Base-by-base conservation (phyloP, 2,329 filamentous ascomycete genomes). In the Colletotrichum phormii region DNA sequence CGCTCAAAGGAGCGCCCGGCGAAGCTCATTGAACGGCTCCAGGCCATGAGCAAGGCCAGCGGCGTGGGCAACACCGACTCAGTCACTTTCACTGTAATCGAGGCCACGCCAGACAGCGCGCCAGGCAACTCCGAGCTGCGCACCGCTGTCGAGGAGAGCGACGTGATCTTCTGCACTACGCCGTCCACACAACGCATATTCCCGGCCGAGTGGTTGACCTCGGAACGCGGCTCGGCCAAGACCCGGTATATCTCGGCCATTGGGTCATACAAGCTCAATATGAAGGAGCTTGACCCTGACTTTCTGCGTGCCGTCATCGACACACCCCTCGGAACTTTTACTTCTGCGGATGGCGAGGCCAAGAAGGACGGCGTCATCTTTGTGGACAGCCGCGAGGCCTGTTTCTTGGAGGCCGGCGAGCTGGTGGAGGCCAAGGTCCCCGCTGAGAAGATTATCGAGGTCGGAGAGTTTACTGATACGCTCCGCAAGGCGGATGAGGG, bases 401-500 rank as follows among this genome's bases (percentile, higher is more conserved):
- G 80, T 18, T 63, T 80, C 7, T 53, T 79, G 18, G 79, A 81
- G 62, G 78, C 80, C 0, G 80, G 80, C 9, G 80, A 81, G 71
- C 65, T 81, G 5, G 78, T 81, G 61, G 77, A 79, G 31, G 78
- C 78, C 4, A 37, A 61, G 46, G 57, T 72, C 1, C 70, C 70
- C 70, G 75, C 68, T 0, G 76, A 77, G 1, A 76, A 77, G 46
- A 74, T 81, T 67, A 49, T 76, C 0, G 79, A 86, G 29, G 85
- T 89, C 67, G 90, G 90, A 5, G 89, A 90, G 0, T 87, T 91
- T 0, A 82, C 92, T 1, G 83, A 92, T 5, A 89, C 91, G 3
- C 18, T 72, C 12, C 11, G 70, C 89, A 92, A 82, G 46, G 66
- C 70, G 2, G 75, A 75, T 79, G 75, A 80, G 80, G 26, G 77